These are phyloP conservation scores for Tolypocladium guangdongense DNA, from an alignment of 2,329 filamentous ascomycete species.

Conservation along the genomic window DNA sequence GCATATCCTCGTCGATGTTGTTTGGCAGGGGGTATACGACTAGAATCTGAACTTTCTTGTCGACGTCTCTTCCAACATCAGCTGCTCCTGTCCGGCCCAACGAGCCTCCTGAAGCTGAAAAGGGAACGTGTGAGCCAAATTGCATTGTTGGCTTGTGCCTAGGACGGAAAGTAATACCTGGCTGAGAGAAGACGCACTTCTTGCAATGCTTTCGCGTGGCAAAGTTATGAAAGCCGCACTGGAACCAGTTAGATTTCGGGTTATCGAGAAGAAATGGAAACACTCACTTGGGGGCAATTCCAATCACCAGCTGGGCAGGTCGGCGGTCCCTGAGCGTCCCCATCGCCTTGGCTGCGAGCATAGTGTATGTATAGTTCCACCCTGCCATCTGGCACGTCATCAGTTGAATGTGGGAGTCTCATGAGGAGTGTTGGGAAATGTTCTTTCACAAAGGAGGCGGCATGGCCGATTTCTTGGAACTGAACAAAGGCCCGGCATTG, in stretches of 20 bases:
- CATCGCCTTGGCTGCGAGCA: conserved; percentile 25
- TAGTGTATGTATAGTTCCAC: conserved; percentile 29
- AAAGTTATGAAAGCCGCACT: conserved; percentile 31
- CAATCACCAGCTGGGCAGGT: conserved; percentile 17
- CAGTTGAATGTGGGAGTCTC: conserved; percentile 23
- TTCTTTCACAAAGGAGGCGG: conserved; percentile 29
- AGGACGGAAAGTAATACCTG: conserved; percentile 11
- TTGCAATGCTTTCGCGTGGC: conserved; percentile 26
- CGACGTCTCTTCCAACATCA: conserved; percentile 37
- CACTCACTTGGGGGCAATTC: conserved; percentile 22
- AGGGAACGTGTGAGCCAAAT: background rate
- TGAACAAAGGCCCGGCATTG: conserved; percentile 30
- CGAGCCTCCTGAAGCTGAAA: conserved; percentile 16
- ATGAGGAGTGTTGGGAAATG: conserved; percentile 29
- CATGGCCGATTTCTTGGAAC: conserved; percentile 27
- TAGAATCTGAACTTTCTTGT: conserved; percentile 62
- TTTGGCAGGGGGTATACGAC: conserved; percentile 61
- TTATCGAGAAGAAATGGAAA: background rate
- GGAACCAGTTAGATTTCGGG: conserved; percentile 7
- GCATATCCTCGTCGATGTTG: conserved; percentile 59
- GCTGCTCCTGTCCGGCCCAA: conserved; percentile 34
- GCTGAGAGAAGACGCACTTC: conserved; percentile 21
- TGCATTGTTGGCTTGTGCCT: background rate
- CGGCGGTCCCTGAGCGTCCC: conserved; percentile 14
- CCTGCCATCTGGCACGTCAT: conserved; percentile 26